A percentile compares a stretch with the other conserved stretches of the same genome.
Conservation (phyloP, 495 filamentous ascomycete species). For the Massariosphaeria phaeospora region DNA sequence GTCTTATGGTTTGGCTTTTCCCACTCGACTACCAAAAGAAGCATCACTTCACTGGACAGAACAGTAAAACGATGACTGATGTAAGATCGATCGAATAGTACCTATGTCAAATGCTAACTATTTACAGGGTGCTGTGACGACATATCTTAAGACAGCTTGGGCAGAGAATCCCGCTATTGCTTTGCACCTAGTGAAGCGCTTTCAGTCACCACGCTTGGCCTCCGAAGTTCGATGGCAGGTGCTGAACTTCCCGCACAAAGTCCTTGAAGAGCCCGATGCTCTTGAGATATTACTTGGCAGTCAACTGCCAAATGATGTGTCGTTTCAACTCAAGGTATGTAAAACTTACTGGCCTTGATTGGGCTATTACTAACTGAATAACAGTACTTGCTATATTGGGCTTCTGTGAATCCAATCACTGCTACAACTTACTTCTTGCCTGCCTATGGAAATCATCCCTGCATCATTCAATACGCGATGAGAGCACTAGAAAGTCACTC, state of each 20-base stretch:
- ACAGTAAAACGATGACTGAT: constrained; percentile 49
- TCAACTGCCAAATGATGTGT: constrained; percentile 69
- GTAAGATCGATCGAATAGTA: constrained; percentile 37
- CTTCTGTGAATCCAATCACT: constrained; percentile 84
- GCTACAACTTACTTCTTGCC: constrained; percentile 91
- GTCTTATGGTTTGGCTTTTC: constrained; percentile 84
- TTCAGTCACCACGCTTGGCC: constrained; percentile 65
- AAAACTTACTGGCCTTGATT: neutral
- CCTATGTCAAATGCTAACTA: constrained; percentile 8
- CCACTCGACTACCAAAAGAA: constrained; percentile 68
- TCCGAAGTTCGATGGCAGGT: constrained; percentile 73
- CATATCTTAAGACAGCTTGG: constrained; percentile 79
- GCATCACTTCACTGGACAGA: constrained; percentile 46
- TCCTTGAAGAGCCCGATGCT: constrained; percentile 69
- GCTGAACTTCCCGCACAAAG: constrained; percentile 76
- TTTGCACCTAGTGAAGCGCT: constrained; percentile 72
- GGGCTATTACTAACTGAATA: constrained; percentile 39
- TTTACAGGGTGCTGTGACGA: constrained; percentile 48
- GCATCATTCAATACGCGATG: constrained; percentile 96
- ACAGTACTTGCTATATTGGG: constrained; percentile 91
- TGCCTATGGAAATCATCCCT: constrained; percentile 88
- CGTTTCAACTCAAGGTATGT: constrained; percentile 74
- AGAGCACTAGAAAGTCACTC: constrained; percentile 86
- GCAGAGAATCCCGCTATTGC: constrained; percentile 73
- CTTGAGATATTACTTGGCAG: constrained; percentile 75